A percentile compares a stretch with the other conserved stretches of the same genome.
phyloP scores from a whole-genome alignment of 805 yeast genomes.

The Wickerhamomyces pijperi region DNA sequence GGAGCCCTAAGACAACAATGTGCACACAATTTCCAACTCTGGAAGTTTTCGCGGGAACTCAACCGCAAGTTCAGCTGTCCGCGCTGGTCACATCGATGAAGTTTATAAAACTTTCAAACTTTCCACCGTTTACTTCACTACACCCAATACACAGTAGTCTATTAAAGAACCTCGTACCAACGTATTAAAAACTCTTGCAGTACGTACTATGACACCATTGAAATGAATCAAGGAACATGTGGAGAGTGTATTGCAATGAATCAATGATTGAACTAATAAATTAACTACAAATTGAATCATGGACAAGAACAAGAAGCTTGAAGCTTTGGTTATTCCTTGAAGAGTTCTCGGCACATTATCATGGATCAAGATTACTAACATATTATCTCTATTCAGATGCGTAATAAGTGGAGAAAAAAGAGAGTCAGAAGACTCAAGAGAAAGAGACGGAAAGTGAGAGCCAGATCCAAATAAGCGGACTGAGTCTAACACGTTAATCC shows the following conservation, averaged over 20 bases:
- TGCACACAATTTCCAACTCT: not conserved
- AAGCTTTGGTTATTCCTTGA: no score
- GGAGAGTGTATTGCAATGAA: not conserved
- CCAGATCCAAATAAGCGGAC: conserved; percentile 93
- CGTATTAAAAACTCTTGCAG: conserved; percentile 5
- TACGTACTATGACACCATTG: conserved; percentile 7
- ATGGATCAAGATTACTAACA: conserved; percentile 6
- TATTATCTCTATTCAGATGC: conserved; percentile 37
- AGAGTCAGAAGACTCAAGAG: conserved; percentile 99
- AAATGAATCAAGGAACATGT: no score
- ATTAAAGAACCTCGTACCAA: not conserved
- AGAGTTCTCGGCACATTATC: no score
- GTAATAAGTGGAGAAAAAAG: conserved; percentile 99
- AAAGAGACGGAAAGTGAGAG: conserved; percentile 99
- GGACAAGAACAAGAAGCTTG: no score
- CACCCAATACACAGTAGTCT: conserved; percentile 10
- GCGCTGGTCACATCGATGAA: not conserved
- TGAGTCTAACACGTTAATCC: conserved; percentile 3
- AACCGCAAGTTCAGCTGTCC: not conserved
- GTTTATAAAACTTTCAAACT: not conserved
- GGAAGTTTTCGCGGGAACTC: not conserved
- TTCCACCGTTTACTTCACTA: conserved; percentile 3
- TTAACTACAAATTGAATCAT: no score
- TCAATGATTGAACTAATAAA: no score
- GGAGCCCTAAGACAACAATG: conserved; percentile 1